Conservation (phyloP, 345 rosid species). For the Hibiscus tridactylites region DNA sequence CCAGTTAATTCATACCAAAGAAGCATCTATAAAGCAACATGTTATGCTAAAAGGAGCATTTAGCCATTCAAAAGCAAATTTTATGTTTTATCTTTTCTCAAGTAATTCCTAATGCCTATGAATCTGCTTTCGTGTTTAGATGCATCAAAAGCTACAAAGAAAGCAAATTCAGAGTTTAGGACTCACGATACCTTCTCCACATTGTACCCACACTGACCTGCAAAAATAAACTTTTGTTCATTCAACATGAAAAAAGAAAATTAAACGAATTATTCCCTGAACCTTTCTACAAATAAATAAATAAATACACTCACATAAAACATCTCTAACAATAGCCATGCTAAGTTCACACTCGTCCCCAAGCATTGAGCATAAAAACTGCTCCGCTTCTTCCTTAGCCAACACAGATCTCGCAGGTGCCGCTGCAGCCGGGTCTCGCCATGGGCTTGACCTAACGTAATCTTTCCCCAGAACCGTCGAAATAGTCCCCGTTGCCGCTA, state of each 20-base stretch:
- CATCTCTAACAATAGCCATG: conserved; percentile 74
- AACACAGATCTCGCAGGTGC: conserved; percentile 15
- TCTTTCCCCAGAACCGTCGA: conserved; percentile 79
- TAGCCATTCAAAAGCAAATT: background rate
- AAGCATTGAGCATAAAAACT: conserved; percentile 68
- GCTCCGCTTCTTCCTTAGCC: conserved; percentile 53
- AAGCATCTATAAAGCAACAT: background rate
- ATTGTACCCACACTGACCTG: conserved; percentile 79
- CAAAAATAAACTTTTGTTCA: conserved; percentile 22
- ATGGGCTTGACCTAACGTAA: conserved; percentile 40
- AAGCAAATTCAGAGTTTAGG: conserved; percentile 5
- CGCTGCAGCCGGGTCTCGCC: conserved; percentile 18
- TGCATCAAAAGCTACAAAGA: background rate
- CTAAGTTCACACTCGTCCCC: conserved; percentile 64
- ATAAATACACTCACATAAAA: conserved; percentile 46
- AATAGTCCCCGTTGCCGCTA: conserved; percentile 75
- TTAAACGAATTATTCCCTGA: background rate
- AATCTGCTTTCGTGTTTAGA: background rate
- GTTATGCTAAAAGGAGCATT: background rate
- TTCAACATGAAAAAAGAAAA: background rate
- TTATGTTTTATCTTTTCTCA: background rate
- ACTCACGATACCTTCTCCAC: conserved; percentile 54
- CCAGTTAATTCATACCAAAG: background rate
- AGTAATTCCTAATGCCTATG: background rate
- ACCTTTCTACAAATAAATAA: background rate